Conservation (phyloP, 306 rosid genomes). For the Cyamopsis tetragonoloba region DNA sequence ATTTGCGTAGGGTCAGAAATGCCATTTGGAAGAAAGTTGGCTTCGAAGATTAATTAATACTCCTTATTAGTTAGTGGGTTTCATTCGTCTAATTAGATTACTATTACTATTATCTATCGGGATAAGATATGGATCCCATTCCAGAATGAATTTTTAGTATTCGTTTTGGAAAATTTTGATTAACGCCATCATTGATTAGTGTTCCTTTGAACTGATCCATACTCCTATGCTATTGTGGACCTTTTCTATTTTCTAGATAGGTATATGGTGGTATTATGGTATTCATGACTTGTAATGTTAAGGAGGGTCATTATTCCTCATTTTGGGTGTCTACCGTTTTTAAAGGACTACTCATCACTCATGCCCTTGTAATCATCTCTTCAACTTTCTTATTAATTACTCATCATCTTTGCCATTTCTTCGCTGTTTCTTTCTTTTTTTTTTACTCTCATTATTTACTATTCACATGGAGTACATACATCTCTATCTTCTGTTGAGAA, state of each 20-base stretch:
- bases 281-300: neutral
- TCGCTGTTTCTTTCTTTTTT: neutral
- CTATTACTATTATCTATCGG: neutral
- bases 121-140: neutral
- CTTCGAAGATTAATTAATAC: constrained; percentile 57
- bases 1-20: constrained; percentile 74
- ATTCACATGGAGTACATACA: too few species aligned
- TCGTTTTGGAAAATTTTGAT: constrained; percentile 21
- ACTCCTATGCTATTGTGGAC: neutral
- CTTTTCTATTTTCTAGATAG: neutral
- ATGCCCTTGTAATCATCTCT: constrained; percentile 1
- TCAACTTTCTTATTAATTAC: neutral
- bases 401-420: neutral
- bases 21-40: constrained; percentile 90
- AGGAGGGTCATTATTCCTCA: constrained; percentile 11
- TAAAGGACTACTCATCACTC: constrained; percentile 27
- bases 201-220: neutral
- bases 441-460: neutral
- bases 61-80: neutral
- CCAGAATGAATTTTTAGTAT: constrained; percentile 12
- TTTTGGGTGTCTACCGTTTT: constrained; percentile 38
- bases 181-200: neutral
- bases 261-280: neutral
- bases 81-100: neutral
- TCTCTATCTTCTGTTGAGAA: too few species aligned